Base-by-base conservation (phyloP, 352 stramenopile genomes). In the Plasmopara viticola region DNA sequence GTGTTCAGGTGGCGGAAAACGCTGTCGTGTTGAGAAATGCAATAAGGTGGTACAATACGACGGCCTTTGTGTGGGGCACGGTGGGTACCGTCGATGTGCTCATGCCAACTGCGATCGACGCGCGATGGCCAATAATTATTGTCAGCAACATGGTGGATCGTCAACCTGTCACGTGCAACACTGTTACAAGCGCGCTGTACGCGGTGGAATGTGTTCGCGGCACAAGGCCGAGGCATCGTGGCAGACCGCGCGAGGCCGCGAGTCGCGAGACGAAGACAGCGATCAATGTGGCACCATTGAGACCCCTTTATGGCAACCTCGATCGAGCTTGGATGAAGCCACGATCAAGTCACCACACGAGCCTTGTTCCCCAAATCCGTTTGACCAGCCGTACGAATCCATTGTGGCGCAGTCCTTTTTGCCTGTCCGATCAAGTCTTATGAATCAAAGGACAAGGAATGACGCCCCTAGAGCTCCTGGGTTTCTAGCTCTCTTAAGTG, bases 41-140 rank as follows among this genome's bases (percentile, higher is more conserved):
- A 79, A 72, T 53, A 86, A 86, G 56, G 72, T 83, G 9, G 72
- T 84, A 25, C 74, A 86, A 60, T 83, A 79, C 40, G 73, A 80
- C 13, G 65, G 73, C 17, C 71, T 84, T 0, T 86, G 75, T 48
- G 73, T 79, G 4, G 62, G 61, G 6, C 73, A 81, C 37, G 73
- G 73, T 13, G 73, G 73, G 9, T 81, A 71, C 31, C 73, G 70
- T n/a, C 58, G 62, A 53, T 84, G 73, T 53, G 31, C 72, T 4
- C 67, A 60, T 4, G 52, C 56, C n/a, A 64, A 58, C 20, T 78
- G 68, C 45, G 42, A 55, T 31, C 71, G 51, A 25, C 71, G 70
- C 7, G 64, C 70, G n/a, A 63, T 78, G 44, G 45, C 65, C 7
- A 79, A 74, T 30, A 60, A 74, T 20, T 74, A 68, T 57, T 84